Conservation (phyloP, 805 yeast genomes). For the Metschnikowia kunwiensis region DNA sequence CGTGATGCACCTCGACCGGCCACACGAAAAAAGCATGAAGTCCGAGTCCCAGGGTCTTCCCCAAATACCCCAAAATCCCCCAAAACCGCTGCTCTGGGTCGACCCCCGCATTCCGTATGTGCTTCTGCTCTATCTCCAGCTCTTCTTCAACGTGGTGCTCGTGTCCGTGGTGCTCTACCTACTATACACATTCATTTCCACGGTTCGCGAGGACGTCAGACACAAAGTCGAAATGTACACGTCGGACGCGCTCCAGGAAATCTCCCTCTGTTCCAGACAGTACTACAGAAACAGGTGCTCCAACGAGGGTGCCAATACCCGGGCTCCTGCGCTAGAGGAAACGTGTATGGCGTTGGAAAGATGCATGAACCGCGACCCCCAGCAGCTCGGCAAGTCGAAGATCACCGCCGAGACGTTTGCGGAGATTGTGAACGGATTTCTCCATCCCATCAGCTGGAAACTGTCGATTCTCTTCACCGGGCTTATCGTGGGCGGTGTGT, state of each 20-base stretch:
- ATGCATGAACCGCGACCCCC: constrained; percentile 82
- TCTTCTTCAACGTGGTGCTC: constrained; percentile 54
- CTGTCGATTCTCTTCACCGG: constrained; percentile 50
- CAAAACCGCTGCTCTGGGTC: constrained; percentile 9
- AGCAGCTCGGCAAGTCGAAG: constrained; percentile 59
- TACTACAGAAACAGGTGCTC: constrained; percentile 72
- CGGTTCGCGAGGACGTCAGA: constrained; percentile 67
- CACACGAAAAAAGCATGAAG: not conserved
- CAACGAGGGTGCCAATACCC: constrained; percentile 36
- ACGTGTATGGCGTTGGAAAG: constrained; percentile 72
- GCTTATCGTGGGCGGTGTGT: constrained; percentile 49
- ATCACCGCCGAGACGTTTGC: constrained; percentile 82
- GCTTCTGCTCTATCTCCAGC: constrained; percentile 60
- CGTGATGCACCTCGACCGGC: not conserved
- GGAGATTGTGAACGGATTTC: constrained; percentile 73
- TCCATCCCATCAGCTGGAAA: constrained; percentile 69
- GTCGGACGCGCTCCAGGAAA: constrained; percentile 57
- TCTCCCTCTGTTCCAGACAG: constrained; percentile 64
- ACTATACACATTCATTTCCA: constrained; percentile 47
- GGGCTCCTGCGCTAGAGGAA: constrained; percentile 74
- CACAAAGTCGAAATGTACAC: constrained; percentile 63
- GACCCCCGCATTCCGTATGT: constrained; percentile 56
- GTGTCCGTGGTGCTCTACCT: constrained; percentile 51
- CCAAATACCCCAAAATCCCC: not conserved
- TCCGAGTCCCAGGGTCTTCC: not conserved